phyloP scores from a whole-genome alignment of 2,329 filamentous ascomycete genomes.

The Cordyceps javanica region DNA sequence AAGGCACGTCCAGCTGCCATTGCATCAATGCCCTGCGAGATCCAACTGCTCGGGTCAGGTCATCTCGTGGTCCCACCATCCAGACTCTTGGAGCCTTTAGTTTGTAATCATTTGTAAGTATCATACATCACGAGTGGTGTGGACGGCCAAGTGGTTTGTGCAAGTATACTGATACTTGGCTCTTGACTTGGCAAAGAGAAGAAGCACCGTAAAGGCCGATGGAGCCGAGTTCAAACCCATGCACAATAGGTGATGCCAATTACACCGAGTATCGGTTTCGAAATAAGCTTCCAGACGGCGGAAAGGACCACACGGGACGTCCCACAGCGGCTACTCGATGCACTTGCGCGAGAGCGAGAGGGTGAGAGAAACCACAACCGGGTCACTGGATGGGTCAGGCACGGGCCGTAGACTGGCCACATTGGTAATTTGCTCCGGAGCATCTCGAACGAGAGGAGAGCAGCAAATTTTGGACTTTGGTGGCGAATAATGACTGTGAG shows the following conservation, averaged over 20 bases:
- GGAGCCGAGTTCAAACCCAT: not conserved
- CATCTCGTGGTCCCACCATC: not conserved
- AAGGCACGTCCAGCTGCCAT: not conserved
- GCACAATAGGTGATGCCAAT: not conserved
- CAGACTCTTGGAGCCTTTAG: not conserved
- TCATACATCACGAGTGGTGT: too few relatives aligned
- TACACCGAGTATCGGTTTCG: not conserved
- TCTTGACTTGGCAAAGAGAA: too few relatives aligned
- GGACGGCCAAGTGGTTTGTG: too few relatives aligned
- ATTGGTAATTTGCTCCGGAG: not conserved
- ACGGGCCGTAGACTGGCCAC: not conserved
- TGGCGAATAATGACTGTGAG: too few relatives aligned
- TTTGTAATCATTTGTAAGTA: too few relatives aligned
- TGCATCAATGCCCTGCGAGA: not conserved
- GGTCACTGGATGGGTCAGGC: not conserved
- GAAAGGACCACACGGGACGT: constrained; percentile 6
- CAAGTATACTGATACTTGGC: too few relatives aligned
- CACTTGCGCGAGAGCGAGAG: not conserved
- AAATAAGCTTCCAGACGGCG: not conserved
- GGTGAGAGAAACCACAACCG: not conserved
- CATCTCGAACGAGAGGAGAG: not conserved
- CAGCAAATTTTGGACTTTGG: too few relatives aligned
- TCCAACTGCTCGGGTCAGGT: not conserved
- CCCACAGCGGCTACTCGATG: constrained; percentile 11
- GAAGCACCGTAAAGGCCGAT: too few relatives aligned